Evolutionary conservation across 176 grass and related monocot species (phyloP), one percentile per base, ranked within the genome.

Genomic region (Melocanna baccifera): DNA sequence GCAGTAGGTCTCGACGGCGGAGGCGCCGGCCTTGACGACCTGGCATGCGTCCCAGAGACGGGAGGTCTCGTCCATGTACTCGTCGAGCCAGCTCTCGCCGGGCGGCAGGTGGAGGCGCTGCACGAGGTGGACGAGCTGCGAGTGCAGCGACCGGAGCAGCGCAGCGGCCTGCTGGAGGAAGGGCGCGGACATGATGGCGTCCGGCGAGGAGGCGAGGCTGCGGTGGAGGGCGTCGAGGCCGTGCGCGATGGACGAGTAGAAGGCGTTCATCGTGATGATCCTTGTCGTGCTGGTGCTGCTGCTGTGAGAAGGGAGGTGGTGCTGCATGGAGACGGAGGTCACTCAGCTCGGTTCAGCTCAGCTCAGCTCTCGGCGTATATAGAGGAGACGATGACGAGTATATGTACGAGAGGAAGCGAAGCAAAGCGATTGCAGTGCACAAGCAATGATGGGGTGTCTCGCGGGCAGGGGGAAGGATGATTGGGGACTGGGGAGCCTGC

Each of bases 31-130:
- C 75, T 80, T 85, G 83, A 86, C 77, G 45, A 89, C 83, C 30
- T 87, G 92, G 81, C 92, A 94, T 11, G 84, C 86, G 4, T 94
- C 92, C 92, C 89, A 89, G 11, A 94, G 92, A 6, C 92, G 89
- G 67, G 86, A 89, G 59, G 83, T 94, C 83, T 94, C 92, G 83
- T 94, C 92, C 92, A 94, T 94, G 84, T 94, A 94, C 86, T 94
- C 92, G 84, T 94, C 92, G 0, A 94, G 92, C 92, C 92, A 94
- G 71, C 86, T 76, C 86, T 94, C 92, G 3, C 92, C 89, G 0
- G 87, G 76, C 2, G 92, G 92, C 40, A 94, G 89, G 81, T 94
- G 92, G 9, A 94, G 89, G 26, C 87, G 82, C 48, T 88, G 79
- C 64, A 94, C 86, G 4, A 94, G 86, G 50, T 81, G 71, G 4